Conservation (phyloP, 768 basidiomycete species). For the Austroboletus eburneus region DNA sequence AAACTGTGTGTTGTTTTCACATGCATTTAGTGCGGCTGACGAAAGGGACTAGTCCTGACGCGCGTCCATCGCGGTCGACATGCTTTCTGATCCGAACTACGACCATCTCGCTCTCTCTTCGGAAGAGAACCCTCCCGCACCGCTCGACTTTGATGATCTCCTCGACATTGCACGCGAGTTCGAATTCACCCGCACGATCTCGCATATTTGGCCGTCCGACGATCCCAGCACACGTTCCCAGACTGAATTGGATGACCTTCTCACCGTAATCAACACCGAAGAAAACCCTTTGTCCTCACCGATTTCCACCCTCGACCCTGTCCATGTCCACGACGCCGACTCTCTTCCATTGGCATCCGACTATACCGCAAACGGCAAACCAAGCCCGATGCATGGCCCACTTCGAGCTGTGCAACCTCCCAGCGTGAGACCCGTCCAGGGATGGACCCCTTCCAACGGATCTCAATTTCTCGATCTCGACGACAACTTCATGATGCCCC, state of each 20-base stretch:
- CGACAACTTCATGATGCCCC: constrained; percentile 10
- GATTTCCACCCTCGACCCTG: neutral
- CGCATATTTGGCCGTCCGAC: constrained; percentile 18
- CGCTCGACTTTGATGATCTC: constrained; percentile 24
- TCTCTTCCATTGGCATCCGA: neutral
- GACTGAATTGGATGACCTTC: constrained; percentile 16
- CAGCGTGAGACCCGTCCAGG: constrained; percentile 11
- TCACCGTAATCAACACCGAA: constrained; percentile 9
- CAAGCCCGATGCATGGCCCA: too few species aligned
- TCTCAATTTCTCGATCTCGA: constrained; percentile 24
- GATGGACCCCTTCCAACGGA: constrained; percentile 27
- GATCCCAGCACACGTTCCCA: constrained; percentile 8
- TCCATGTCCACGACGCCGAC: neutral
- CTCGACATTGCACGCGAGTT: constrained; percentile 29
- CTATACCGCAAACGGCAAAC: too few species aligned
- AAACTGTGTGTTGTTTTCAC: too few species aligned
- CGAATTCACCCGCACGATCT: constrained; percentile 23
- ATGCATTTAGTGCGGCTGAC: too few species aligned
- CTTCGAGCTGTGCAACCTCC: neutral
- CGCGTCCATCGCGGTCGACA: constrained; percentile 13
- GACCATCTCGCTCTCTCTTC: constrained; percentile 2
- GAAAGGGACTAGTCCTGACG: too few species aligned
- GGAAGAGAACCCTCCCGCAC: constrained; percentile 4
- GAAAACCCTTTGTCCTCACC: constrained; percentile 2
- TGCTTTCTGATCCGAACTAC: constrained; percentile 18